phyloP scores from a whole-genome alignment of 2,329 filamentous ascomycete species.

The Cadophora sp. region DNA sequence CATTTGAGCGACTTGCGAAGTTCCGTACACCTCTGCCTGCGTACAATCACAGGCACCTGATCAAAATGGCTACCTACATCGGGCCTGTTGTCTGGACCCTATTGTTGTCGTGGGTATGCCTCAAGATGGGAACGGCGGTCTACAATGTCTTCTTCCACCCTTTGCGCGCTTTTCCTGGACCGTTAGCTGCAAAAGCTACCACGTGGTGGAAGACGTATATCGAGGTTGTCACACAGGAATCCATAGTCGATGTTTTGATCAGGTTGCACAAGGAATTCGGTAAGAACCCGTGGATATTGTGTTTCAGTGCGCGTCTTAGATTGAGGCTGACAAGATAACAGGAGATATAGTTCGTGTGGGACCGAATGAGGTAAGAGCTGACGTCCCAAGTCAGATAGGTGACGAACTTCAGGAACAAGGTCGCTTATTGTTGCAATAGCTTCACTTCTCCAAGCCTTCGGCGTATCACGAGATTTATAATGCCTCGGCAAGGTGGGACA shows the following conservation, averaged over 20 bases:
- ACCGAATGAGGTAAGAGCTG: slow-evolving; percentile 57
- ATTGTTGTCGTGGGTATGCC: not conserved
- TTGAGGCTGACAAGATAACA: not conserved
- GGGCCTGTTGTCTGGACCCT: slow-evolving; percentile 1
- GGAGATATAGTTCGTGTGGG: slow-evolving; percentile 77
- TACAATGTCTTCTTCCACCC: slow-evolving; percentile 41
- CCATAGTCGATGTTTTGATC: slow-evolving; percentile 31
- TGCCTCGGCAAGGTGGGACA: slow-evolving; percentile 50
- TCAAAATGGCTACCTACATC: not conserved
- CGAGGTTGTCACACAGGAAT: slow-evolving; percentile 36
- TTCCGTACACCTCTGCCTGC: slow-evolving; percentile 6
- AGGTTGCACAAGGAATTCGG: slow-evolving; percentile 48
- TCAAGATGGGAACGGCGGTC: not conserved
- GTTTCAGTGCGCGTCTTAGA: not conserved
- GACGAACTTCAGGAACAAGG: not conserved
- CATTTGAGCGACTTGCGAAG: not conserved
- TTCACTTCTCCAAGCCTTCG: slow-evolving; percentile 51
- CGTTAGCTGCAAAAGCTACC: slow-evolving; percentile 41
- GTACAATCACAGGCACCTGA: not conserved
- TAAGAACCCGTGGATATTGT: slow-evolving; percentile 24
- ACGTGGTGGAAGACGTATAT: slow-evolving; percentile 40
- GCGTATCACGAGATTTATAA: slow-evolving; percentile 54
- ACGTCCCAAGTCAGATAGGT: too few relatives aligned
- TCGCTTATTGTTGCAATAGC: slow-evolving; percentile 37
- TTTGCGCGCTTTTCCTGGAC: slow-evolving; percentile 43